Conservation (phyloP, 306 rosid genomes). For the Biancaea sappan region DNA sequence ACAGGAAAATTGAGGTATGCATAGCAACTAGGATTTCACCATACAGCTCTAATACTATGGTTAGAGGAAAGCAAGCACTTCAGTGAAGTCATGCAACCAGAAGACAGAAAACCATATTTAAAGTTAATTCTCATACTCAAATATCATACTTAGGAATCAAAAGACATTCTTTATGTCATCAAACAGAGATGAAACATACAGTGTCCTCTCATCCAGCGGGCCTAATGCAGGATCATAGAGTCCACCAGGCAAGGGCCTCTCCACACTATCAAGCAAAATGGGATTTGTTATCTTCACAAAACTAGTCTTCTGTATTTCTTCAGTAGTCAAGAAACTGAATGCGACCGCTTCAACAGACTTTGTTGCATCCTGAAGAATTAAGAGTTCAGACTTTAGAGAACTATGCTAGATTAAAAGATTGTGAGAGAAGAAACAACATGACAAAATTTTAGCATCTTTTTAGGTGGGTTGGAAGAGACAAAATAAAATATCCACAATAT, state of each 20-base stretch:
- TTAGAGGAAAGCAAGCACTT: background rate
- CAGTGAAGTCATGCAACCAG: background rate
- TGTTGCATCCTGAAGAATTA: conserved; percentile 58
- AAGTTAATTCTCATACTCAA: background rate
- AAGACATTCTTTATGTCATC: background rate
- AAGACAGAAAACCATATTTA: background rate
- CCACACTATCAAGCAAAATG: conserved; percentile 40
- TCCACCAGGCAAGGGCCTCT: conserved; percentile 58
- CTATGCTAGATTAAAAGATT: background rate
- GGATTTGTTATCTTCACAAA: conserved; percentile 53
- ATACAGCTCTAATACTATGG: background rate
- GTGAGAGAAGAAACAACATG: background rate
- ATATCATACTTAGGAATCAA: background rate
- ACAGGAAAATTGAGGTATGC: background rate
- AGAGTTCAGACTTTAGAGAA: background rate
- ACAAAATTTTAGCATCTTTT: background rate
- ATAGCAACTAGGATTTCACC: background rate
- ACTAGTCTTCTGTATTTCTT: conserved; percentile 63
- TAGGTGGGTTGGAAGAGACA: background rate
- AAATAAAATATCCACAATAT: background rate
- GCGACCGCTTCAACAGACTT: conserved; percentile 57
- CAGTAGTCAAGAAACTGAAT: conserved; percentile 65
- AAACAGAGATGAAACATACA: conserved; percentile 40
- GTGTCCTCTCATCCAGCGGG: conserved; percentile 55
- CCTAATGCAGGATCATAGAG: conserved; percentile 87